These are phyloP conservation scores for Arthrinium phaeospermum DNA, from an alignment of 2,329 filamentous ascomycete species.

Conservation along the genomic window DNA sequence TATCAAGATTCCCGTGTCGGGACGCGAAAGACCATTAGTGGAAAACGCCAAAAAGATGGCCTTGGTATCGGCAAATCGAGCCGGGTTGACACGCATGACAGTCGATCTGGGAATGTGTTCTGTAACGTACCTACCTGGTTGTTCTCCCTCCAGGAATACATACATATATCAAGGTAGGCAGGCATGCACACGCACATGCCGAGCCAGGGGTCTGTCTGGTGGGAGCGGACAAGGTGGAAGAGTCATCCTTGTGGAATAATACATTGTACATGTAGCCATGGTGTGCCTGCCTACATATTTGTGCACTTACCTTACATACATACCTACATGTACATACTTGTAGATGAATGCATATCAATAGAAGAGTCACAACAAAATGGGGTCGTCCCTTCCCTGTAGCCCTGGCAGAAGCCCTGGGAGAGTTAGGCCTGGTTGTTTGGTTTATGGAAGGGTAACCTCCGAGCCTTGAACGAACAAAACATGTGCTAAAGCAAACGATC, in stretches of 20 bases:
- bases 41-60: neutral
- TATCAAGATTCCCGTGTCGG: constrained; percentile 11
- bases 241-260: neutral
- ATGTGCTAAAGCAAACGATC: constrained; percentile 9
- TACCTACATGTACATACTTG: neutral
- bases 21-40: constrained; percentile 1
- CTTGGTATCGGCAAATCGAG: constrained; percentile 9
- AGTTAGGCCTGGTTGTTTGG: neutral
- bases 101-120: neutral
- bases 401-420: no score
- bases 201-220: no score
- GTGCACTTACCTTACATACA: neutral
- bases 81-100: neutral
- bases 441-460: constrained; percentile 11
- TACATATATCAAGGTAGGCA: neutral
- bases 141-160: neutral
- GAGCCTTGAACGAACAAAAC: constrained; percentile 15
- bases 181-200: no score
- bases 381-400: neutral
- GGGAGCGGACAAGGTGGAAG: neutral
- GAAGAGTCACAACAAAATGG: neutral
- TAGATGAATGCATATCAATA: neutral
- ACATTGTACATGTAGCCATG: neutral
- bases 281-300: neutral
- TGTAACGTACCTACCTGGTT: neutral